Percentiles rank a stretch among this genome's conserved stretches.
Conservation (phyloP, 163 green algal genomes). For the Scenedesmus sp. region DNA sequence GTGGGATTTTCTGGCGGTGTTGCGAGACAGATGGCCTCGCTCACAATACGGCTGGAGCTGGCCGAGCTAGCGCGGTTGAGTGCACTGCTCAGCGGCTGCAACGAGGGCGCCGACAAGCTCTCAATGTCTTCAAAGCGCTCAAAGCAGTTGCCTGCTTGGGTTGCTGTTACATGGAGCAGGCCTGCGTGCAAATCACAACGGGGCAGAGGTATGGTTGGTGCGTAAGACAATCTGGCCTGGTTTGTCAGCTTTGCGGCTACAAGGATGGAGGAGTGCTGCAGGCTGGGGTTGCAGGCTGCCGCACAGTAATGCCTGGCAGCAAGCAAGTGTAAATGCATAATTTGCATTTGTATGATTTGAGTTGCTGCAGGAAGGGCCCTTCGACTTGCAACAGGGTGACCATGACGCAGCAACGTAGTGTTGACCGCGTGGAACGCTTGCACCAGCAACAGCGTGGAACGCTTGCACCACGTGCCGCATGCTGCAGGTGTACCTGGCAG, state of each 20-base stretch:
- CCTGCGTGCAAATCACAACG: background rate
- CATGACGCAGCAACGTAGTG: no score
- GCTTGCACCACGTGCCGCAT: background rate
- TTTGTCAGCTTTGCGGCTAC: no score
- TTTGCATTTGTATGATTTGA: no score
- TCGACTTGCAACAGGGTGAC: no score
- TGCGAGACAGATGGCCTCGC: slow-evolving; percentile 38
- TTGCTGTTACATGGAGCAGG: slow-evolving; percentile 31
- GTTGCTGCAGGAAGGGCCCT: no score
- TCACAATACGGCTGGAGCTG: background rate
- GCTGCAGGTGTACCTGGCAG: background rate
- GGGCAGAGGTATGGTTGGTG: background rate
- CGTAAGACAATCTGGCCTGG: background rate
- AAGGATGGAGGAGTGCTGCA: no score
- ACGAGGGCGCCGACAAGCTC: background rate
- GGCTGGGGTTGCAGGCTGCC: no score
- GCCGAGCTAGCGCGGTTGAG: background rate
- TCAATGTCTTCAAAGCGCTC: slow-evolving; percentile 39
- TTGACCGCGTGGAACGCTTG: no score
- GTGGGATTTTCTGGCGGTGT: slow-evolving; percentile 30
- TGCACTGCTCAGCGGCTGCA: background rate
- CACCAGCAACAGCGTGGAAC: background rate
- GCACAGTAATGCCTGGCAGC: no score
- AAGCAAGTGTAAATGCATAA: no score
- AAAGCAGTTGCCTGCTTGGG: slow-evolving; percentile 34